Evolutionary conservation across 768 basidiomycete genomes (phyloP), one percentile per base, ranked within the genome.

Genomic region (Sporobolomyces phaffii): DNA sequence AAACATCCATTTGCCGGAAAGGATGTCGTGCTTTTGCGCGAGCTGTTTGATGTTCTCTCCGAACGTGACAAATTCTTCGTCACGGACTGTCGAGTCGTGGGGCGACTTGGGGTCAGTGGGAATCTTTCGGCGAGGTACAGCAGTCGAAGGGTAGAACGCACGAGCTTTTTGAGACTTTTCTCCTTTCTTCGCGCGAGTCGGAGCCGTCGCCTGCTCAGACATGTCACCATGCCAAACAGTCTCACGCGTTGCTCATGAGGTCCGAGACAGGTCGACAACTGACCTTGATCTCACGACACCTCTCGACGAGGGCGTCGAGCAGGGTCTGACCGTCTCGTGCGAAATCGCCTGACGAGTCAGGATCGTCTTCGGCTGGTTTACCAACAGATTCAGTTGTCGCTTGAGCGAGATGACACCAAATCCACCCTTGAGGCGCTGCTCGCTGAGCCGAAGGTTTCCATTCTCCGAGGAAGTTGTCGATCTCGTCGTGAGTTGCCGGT

Each of bases 1-100:
- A 49, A 71, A 54, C 18, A 73, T 49, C 73, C 73, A 73, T 36
- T 73, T 73, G 14, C 73, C 73, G 3, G 49, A 40, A 2, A 63
- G 33, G 45, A 71, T 38, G 28, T 44, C n/a, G 53, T 61, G 24
- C 54, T 65, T 51, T 31, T 62, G 60, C 11, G 73, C 73, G 24
- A 73, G 61, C 24, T 58, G 24, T 31, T 59, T 47, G 28, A 72
- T 57, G 0, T 36, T 40, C 9, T n/a, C 43, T n/a, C 61, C 52
- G 69, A 65, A 70, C 14, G 18, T 14, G 3, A 2, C 61, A 31
- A 53, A 22, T 15, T 31, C 61, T 17, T 45, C 51, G n/a, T 65
- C 69, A 26, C 63, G 45, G 3, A 70, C 54, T 58, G 49, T 13
- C 5, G 4, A 5, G 18, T 26, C 3, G n/a, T n/a, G n/a, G n/a